Percentiles rank a stretch among this genome's conserved stretches.
phyloP scores from a whole-genome alignment of 1,284 basidiomycete species.

The Boletus austroedulis region DNA sequence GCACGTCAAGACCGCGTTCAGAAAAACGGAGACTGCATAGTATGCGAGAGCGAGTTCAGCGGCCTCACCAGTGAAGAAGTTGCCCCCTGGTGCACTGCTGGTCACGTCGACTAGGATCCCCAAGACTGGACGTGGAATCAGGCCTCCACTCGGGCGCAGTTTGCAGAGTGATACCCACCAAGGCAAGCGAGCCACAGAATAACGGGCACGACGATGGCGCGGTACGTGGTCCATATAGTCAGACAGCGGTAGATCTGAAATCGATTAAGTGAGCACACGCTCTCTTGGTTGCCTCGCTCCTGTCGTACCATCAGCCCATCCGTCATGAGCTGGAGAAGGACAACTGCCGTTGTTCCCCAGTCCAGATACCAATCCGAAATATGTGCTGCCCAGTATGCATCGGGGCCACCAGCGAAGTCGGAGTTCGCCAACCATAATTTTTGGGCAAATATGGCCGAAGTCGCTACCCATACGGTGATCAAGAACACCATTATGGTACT shows the following conservation, averaged over 20 bases:
- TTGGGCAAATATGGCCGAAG: constrained; percentile 14
- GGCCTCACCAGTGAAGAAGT: constrained; percentile 20
- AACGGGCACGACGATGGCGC: constrained; percentile 12
- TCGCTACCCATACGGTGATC: constrained; percentile 23
- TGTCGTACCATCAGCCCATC: constrained; percentile 27
- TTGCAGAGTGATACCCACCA: constrained; percentile 9
- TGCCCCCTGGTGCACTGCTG: constrained; percentile 14
- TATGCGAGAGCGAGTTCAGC: constrained; percentile 22
- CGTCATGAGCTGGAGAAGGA: constrained; percentile 28
- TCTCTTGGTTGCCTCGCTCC: background rate
- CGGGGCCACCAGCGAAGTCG: constrained; percentile 17
- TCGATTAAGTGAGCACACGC: background rate
- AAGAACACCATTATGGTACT: constrained; percentile 23
- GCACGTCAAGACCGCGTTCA: constrained; percentile 20
- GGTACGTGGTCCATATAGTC: constrained; percentile 15
- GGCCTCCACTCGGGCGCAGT: too few relatives aligned
- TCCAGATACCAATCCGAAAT: constrained; percentile 24
- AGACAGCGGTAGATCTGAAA: constrained; percentile 26
- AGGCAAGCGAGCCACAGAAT: constrained; percentile 27
- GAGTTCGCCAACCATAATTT: constrained; percentile 22
- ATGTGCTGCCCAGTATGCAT: constrained; percentile 14
- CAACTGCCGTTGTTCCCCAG: constrained; percentile 8
- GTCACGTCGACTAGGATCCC: constrained; percentile 17
- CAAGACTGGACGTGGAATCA: constrained; percentile 11
- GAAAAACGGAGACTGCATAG: constrained; percentile 16